Base-by-base conservation (phyloP, 495 filamentous ascomycete species). In the Oleoguttula mirabilis region DNA sequence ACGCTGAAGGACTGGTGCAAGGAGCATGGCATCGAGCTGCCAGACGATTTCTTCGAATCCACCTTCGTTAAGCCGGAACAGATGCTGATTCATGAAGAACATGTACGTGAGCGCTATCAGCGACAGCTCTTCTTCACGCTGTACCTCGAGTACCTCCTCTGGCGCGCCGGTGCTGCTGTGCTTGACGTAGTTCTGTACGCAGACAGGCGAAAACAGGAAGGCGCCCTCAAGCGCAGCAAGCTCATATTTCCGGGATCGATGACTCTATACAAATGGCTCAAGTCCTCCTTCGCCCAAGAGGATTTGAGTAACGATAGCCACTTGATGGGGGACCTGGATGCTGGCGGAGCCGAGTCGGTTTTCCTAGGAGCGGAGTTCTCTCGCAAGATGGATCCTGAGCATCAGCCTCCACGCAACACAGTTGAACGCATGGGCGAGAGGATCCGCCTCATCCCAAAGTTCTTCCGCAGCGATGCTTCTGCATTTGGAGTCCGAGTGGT, bases 401-500 rank as follows among this genome's bases (percentile, higher is more conserved):
- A 88, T 55, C 62, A 88, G 1, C 80, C 79, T 0, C 75, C 84
- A 2, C 57, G 63, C 14, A 83, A 71, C 12, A 31, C 51, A 2
- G 75, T 74, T 60, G 63, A 88, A 57, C 72, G 65, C 8, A 55
- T 77, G 33, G 81, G 82, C 0, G 73, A 84, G 45, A 60, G 56
- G 2, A 41, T 88, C 11, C 66, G 84, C 14, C 54, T 61, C 3
- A 55, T 83, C 10, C 68, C 76, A 0, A 55, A 57, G 11, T 69
- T 82, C 31, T 56, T 92, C 0, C 68, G 79, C 4, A 84, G 80
- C 1, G 58, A 70, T 14, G 72, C 80, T 35, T 81, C 77, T 0
- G 58, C 62, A 0, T 88, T 86, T 54, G 84, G 83, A 0, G 77
- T 88, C 45, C 68, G 84, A 7, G 79, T 76, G 19, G 81, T 80